A percentile compares a stretch with the other conserved stretches of the same genome.
These are phyloP conservation scores for Pyrenochaeta sp. DNA, from an alignment of 2,329 filamentous ascomycete genomes.

Conservation along the genomic window DNA sequence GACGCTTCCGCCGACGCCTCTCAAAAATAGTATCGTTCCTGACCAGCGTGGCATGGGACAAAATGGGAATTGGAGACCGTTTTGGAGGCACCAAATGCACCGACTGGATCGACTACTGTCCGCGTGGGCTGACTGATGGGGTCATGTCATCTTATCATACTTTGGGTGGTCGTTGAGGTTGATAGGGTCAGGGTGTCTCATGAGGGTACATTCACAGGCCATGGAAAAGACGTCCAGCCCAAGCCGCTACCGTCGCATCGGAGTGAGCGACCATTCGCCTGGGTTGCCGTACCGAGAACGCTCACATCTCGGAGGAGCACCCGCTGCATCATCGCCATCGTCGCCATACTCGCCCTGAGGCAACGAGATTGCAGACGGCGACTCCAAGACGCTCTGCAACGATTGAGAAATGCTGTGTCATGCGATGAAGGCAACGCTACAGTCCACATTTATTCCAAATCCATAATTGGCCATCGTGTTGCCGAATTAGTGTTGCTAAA, in stretches of 20 bases:
- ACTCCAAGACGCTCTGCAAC: not conserved
- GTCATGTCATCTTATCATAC: conserved; percentile 15
- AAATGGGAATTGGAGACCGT: conserved; percentile 11
- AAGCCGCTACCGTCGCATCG: conserved; percentile 13
- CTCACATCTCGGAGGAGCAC: not conserved
- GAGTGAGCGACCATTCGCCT: conserved; percentile 9
- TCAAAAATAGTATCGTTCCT: conserved; percentile 38
- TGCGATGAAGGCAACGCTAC: not conserved
- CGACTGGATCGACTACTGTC: too few relatives aligned
- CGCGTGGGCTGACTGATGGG: conserved; percentile 25
- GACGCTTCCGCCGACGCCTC: conserved; percentile 12
- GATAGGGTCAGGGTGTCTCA: too few relatives aligned
- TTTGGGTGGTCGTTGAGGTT: conserved; percentile 3
- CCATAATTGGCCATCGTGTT: conserved; percentile 11
- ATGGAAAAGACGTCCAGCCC: conserved; percentile 3
- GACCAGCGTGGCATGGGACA: conserved; percentile 17
- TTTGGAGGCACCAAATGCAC: too few relatives aligned
- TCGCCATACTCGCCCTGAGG: too few relatives aligned
- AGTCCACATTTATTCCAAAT: not conserved
- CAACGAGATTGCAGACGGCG: not conserved
- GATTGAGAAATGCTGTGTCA: not conserved
- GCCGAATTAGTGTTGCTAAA: conserved; percentile 28
- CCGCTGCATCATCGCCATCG: too few relatives aligned
- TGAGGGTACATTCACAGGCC: too few relatives aligned
- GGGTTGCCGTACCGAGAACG: not conserved